Base-by-base conservation (phyloP, 441 rosid species). In the Pelargonium hybrid region DNA sequence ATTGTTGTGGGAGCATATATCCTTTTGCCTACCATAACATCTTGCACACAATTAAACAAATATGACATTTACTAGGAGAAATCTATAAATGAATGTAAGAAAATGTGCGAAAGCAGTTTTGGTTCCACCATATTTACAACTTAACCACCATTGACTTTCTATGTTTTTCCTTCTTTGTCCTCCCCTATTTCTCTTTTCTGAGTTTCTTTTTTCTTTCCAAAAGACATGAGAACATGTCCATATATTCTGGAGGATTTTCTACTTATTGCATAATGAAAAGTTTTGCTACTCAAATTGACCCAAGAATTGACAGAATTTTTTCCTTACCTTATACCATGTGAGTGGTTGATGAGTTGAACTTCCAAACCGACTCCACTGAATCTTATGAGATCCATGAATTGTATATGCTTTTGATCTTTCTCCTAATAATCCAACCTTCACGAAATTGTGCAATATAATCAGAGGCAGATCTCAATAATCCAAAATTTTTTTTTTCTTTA, bases 271-370 rank as follows among this genome's bases (percentile, higher is more conserved):
- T 4, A 47, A 14, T 9, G 54, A 34, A 31, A 21, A 64, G 63
- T 69, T 56, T 31, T 31, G 37, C 34, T 31, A 31, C 37, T 31
- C 37, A 31, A 31, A 31, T 31, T 23, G 26, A 23, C 2, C 26
- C 26, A 23, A 23, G 26, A 23, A 23, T 23, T 48, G 14, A 4
- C 56, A 67, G 65, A 25, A 52, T 41, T 63, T 26, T 67, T 66
- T 82, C 31, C 67, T 66, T 83, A 92, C 98, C 97, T 88, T 92
- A 73, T 84, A 87, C 98, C 96, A 92, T 66, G 80, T 79, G 47
- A 85, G 87, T 57, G 66, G 83, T 34, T 81, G 80, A 21, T 52
- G 77, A 57, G 69, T 7, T 10, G 83, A 73, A 61, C 72, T 77
- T 45, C 71, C 73, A 65, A 78, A 73, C 31, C 52, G 71, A 47